A percentile compares a stretch with the other conserved stretches of the same genome.
phyloP scores from a whole-genome alignment of 176 grass and related monocot genomes.

The Dendrocalamus sinicus region DNA sequence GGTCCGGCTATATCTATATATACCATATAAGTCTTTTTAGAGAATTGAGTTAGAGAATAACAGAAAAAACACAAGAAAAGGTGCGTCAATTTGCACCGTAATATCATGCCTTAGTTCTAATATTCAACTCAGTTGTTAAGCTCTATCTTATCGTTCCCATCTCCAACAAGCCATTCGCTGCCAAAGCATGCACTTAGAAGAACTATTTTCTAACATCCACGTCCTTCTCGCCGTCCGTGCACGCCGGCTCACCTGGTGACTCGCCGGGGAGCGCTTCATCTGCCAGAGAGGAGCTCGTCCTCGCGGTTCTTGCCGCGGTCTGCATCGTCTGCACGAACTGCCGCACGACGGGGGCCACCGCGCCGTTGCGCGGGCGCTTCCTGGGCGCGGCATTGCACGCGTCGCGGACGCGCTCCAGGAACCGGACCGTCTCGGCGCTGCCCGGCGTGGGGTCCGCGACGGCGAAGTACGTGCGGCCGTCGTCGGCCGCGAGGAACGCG shows the following conservation, averaged over 20 bases:
- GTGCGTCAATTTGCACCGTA: too few relatives aligned
- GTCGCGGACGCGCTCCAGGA: conserved; percentile 66
- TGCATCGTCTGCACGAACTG: conserved; percentile 49
- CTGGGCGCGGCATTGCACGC: conserved; percentile 35
- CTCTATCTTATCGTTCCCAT: too few relatives aligned
- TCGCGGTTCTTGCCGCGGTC: background rate
- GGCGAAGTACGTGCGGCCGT: conserved; percentile 78
- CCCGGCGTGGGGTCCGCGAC: conserved; percentile 60
- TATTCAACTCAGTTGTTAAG: too few relatives aligned
- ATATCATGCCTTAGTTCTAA: too few relatives aligned
- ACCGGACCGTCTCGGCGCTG: conserved; percentile 49
- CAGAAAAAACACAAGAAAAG: too few relatives aligned
- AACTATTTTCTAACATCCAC: background rate
- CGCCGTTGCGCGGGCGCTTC: conserved; percentile 44
- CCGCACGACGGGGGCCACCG: conserved; percentile 47
- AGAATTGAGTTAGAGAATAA: too few relatives aligned
- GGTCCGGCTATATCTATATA: too few relatives aligned
- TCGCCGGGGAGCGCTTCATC: background rate
- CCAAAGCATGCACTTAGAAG: too few relatives aligned
- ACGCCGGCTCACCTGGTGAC: background rate
- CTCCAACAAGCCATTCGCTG: too few relatives aligned
- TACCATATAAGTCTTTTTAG: too few relatives aligned
- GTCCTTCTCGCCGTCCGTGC: conserved; percentile 19
- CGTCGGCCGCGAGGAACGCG: conserved; percentile 53
- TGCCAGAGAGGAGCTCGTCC: background rate